Evolutionary conservation across 331 rosid species (phyloP), one percentile per base, ranked within the genome.

Genomic region (Saraca asoca): DNA sequence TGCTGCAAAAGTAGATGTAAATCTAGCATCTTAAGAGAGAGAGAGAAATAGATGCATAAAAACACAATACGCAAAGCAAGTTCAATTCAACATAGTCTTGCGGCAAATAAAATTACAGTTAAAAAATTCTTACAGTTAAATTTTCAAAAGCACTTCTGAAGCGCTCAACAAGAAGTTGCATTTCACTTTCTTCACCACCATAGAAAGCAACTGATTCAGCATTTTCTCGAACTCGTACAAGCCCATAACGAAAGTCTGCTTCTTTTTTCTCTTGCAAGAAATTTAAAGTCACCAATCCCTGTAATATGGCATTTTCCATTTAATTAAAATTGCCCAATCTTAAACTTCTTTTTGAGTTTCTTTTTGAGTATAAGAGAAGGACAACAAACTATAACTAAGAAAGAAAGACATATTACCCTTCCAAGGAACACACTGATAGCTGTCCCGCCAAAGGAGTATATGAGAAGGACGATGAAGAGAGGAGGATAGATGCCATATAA

Each of bases 161-260:
- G 58, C 94, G 88, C 81, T 80, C 88, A 82, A 93, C 78, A 84
- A 93, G 82, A 81, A 93, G 91, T 74, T 86, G 96, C 83, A 78
- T 86, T 82, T 90, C 98, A 49, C 81, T 90, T 17, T 80, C 81
- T 87, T 93, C 98, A 42, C 96, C 98, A 33, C 95, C 79, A 60
- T 89, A 93, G 80, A 94, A 94, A 69, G 97, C 97, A 76, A 94
- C 83, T 42, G 98, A 90, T 75, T 94, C 98, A 49, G 98, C 95
- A 86, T 94, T 94, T 82, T 94, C 98, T 64, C 98, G 88, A 46
- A 94, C 77, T 2, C 97, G 83, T 34, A 94, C 97, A 58, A 94
- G 98, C 49, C 97, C 98, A 70, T 94, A 94, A 62, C 96, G 96
- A 64, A 90, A 93, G 84, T 93, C 97, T 62, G 98, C 98, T 73